These are phyloP conservation scores for Lactarius quietus DNA, from an alignment of 768 basidiomycete species.

Conservation along the genomic window DNA sequence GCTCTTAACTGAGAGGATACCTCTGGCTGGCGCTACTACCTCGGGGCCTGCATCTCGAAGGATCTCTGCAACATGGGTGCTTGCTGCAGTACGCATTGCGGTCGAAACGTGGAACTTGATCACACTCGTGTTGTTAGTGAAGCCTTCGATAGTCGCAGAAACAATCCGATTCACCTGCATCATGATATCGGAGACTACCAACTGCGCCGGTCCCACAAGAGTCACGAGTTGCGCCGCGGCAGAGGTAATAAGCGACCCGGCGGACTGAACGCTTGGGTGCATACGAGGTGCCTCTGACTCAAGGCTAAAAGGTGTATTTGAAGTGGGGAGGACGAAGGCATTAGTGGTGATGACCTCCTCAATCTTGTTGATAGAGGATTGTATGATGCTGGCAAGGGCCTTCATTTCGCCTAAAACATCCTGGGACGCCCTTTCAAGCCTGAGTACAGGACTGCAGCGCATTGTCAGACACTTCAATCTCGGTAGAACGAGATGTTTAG, in stretches of 20 bases:
- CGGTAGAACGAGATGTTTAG: not conserved
- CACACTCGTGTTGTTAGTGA: not conserved
- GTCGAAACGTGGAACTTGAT: not conserved
- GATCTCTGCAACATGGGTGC: not conserved
- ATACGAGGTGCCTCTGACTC: not conserved
- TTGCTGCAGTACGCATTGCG: not conserved
- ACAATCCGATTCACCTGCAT: not conserved
- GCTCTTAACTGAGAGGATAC: not conserved
- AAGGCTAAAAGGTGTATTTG: no score
- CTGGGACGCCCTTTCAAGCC: not conserved
- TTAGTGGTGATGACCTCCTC: not conserved
- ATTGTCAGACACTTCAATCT: not conserved
- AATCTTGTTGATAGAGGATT: not conserved
- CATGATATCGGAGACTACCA: not conserved
- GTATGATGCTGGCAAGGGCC: not conserved
- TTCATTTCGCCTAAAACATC: not conserved
- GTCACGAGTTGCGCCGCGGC: not conserved
- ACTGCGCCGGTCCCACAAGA: not conserved
- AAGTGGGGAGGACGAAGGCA: not conserved
- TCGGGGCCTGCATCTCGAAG: not conserved
- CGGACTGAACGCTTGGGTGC: not conserved
- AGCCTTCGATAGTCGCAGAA: not conserved
- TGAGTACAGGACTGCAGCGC: not conserved
- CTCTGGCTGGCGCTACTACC: not conserved
- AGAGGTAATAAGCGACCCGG: not conserved